Percentiles rank a stretch among this genome's conserved stretches.
These are phyloP conservation scores for Fusarium buharicum DNA, from an alignment of 2,329 filamentous ascomycete species.

Conservation along the genomic window DNA sequence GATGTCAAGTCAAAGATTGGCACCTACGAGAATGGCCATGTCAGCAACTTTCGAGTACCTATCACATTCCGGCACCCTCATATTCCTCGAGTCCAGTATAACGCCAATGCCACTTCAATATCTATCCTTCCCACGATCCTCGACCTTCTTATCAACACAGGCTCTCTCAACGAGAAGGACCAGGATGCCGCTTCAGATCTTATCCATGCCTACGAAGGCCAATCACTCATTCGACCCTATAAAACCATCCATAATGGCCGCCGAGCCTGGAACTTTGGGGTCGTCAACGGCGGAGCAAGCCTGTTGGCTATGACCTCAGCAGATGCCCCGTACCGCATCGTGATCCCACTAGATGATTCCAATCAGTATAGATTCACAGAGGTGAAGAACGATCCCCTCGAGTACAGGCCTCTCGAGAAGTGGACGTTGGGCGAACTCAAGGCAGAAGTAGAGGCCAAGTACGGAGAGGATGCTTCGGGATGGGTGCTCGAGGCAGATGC, in stretches of 20 bases:
- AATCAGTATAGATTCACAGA: conserved; percentile 51
- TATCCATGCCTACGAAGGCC: conserved; percentile 50
- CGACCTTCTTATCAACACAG: conserved; percentile 50
- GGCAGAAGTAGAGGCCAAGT: conserved; percentile 35
- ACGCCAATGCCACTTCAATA: conserved; percentile 48
- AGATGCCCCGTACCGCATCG: conserved; percentile 47
- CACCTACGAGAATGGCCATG: conserved; percentile 50
- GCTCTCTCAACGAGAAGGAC: conserved; percentile 46
- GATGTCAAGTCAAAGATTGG: conserved; percentile 45
- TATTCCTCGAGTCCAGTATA: conserved; percentile 47
- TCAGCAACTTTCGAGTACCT: conserved; percentile 50
- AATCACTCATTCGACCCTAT: conserved; percentile 49
- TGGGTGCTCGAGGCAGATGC: conserved; percentile 45
- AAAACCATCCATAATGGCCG: conserved; percentile 40
- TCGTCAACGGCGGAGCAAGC: conserved; percentile 50
- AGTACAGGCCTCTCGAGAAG: conserved; percentile 42
- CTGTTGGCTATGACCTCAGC: conserved; percentile 49
- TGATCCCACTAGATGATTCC: conserved; percentile 48
- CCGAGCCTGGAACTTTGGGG: conserved; percentile 50
- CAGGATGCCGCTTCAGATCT: conserved; percentile 44
- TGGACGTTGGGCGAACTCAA: conserved; percentile 43
- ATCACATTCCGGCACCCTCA: conserved; percentile 50
- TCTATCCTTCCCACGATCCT: conserved; percentile 52
- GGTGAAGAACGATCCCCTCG: conserved; percentile 44
- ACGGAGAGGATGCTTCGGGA: conserved; percentile 35